Percentiles rank a stretch among this genome's conserved stretches.
phyloP scores from a whole-genome alignment of 768 basidiomycete species.

The Auriscalpium orientale region DNA sequence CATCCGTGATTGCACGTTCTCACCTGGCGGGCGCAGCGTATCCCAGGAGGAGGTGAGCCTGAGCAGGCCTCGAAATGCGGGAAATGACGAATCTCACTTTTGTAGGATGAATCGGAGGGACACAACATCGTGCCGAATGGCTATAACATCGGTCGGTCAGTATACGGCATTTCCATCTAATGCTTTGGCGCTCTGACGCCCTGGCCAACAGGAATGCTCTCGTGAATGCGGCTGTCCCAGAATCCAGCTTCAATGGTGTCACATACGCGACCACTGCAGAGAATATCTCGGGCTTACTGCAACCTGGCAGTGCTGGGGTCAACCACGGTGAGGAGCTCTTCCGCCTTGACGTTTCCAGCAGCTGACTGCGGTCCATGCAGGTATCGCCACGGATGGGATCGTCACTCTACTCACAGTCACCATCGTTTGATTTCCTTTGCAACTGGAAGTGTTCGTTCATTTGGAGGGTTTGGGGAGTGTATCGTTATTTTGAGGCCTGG shows the following conservation, averaged over 20 bases:
- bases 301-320: conserved; percentile 42
- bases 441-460: not conserved
- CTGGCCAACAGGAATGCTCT: conserved; percentile 2
- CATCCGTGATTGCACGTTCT: not conserved
- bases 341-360: not conserved
- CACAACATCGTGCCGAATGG: conserved; percentile 23
- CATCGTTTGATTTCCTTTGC: not conserved
- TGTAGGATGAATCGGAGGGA: conserved; percentile 6
- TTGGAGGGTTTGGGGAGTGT: too few relatives aligned
- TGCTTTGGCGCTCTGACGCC: too few relatives aligned
- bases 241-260: conserved; percentile 2
- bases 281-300: conserved; percentile 47
- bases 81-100: not conserved
- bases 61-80: too few relatives aligned
- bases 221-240: not conserved
- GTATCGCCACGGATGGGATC: conserved; percentile 10
- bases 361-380: not conserved
- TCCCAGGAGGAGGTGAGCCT: conserved; percentile 17
- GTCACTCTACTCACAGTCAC: conserved; percentile 11
- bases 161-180: too few relatives aligned
- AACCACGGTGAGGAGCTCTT: conserved; percentile 38
- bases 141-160: conserved; percentile 26
- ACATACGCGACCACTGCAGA: conserved; percentile 39
- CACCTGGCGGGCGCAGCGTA: conserved; percentile 11
- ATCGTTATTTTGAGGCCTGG: too few relatives aligned